phyloP scores from a whole-genome alignment of 805 yeast species.

The Teunomyces stri region DNA sequence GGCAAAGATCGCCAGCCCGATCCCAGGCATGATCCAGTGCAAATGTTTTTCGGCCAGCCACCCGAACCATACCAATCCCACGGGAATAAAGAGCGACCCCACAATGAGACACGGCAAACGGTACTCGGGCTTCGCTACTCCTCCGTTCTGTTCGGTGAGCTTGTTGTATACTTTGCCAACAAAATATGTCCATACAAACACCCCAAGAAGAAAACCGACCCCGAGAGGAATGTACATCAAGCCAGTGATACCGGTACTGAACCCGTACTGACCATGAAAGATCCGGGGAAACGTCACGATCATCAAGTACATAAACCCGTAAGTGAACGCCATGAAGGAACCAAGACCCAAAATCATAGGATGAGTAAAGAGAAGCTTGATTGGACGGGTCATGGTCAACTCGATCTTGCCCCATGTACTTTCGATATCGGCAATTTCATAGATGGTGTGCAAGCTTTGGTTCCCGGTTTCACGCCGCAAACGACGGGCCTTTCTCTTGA shows the following conservation, averaged over 20 bases:
- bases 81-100: conserved; percentile 52
- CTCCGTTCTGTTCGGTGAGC: conserved; percentile 43
- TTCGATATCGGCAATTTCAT: conserved; percentile 55
- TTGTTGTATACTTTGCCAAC: conserved; percentile 40
- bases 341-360: conserved; percentile 68
- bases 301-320: conserved; percentile 65
- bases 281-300: conserved; percentile 58
- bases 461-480: conserved; percentile 57
- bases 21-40: conserved; percentile 61
- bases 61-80: conserved; percentile 67
- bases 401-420: conserved; percentile 39
- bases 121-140: conserved; percentile 60
- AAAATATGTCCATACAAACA: conserved; percentile 44
- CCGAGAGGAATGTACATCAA: conserved; percentile 59
- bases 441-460: conserved; percentile 53
- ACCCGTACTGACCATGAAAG: conserved; percentile 48
- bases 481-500: conserved; percentile 44
- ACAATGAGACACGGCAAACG: conserved; percentile 52
- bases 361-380: conserved; percentile 49
- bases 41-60: conserved; percentile 61
- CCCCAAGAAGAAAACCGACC: conserved; percentile 52
- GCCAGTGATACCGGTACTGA: conserved; percentile 49
- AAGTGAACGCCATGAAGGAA: conserved; percentile 59
- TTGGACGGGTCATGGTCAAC: conserved; percentile 53
- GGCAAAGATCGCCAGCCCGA: conserved; percentile 62